Evolutionary conservation across 805 yeast genomes (phyloP), one percentile per base, ranked within the genome.

Genomic region (Spencermartinsiella europaea): DNA sequence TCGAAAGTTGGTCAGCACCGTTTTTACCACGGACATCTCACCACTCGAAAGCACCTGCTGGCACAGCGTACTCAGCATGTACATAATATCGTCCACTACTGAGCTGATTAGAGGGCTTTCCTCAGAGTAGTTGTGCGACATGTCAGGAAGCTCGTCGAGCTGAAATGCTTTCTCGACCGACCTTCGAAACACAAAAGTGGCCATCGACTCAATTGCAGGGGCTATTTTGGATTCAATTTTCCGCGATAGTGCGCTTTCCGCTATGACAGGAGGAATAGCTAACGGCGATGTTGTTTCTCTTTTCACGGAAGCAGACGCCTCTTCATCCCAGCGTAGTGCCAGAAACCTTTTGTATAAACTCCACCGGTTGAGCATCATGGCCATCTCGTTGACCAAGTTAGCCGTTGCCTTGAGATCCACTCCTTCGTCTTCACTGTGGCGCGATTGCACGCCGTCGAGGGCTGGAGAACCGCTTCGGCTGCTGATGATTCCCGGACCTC

Each of bases 341-440:
- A 85, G 74, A 56, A 88, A 89, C 57, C 79, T 78, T 48, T 83
- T 73, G 47, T 63, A 66, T 7, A 66, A 56, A 5, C 49, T 72
- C 98, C 98, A 91, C 51, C 88, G 81, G 59, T 85, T 86, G 59
- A 91, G 68, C 61, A 93, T 83, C 5, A 83, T 71, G 0, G 95
- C 77, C 14, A 85, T 67, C 57, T 93, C 97, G 45, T 73, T 75
- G 8, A 85, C 68, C 17, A 84, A 58, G 47, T 76, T 79, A n/a
- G 86, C 85, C 10, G 84, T 75, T 38, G 80, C 79, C 15, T 79
- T 76, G n/a, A 84, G 70, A 4, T 85, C 68, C 10, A 64, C 59
- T 5, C 54, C 61, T 3, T 62, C 67, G 21, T 60, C 64, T 10
- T 65, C 67, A 20, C 50, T 40, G 12, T 42, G 14, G 7, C 48